These are phyloP conservation scores for Ziziphus jujuba DNA, from an alignment of 306 rosid genomes.

Conservation along the genomic window DNA sequence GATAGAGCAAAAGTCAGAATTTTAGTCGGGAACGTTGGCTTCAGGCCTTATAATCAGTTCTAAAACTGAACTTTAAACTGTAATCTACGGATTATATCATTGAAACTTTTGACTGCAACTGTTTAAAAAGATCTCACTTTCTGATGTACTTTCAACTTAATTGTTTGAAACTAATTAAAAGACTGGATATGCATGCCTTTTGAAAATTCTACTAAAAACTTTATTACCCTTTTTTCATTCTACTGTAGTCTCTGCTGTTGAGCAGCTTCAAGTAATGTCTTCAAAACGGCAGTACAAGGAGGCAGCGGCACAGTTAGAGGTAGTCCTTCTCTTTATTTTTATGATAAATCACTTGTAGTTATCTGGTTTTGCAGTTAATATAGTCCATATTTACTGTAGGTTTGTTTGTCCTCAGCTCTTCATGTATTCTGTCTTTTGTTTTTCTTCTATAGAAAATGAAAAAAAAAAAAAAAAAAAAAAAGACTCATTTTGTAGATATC, in stretches of 20 bases:
- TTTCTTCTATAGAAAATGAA: no score
- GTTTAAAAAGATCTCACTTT: neutral
- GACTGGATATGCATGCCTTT: neutral
- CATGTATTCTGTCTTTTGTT: neutral
- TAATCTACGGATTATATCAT: neutral
- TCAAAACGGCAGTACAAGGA: conserved; percentile 94
- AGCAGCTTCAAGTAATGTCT: conserved; percentile 99
- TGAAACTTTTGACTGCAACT: neutral
- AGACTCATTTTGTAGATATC: no score
- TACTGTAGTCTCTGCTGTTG: conserved; percentile 97
- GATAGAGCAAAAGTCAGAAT: neutral
- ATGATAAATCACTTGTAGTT: neutral
- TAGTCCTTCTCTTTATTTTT: conserved; percentile 18
- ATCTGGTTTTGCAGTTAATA: conserved; percentile 4
- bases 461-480: no score
- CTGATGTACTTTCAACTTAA: neutral
- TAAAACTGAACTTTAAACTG: neutral
- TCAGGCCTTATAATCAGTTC: neutral
- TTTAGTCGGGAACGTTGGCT: neutral
- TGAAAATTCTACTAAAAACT: neutral
- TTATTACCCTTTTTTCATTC: conserved; percentile 21
- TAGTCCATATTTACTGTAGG: neutral
- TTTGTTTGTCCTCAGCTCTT: neutral
- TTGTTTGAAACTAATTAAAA: neutral
- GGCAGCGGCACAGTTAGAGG: conserved; percentile 99